Conservation (phyloP, 306 rosid species). For the Begonia fuchsioides region DNA sequence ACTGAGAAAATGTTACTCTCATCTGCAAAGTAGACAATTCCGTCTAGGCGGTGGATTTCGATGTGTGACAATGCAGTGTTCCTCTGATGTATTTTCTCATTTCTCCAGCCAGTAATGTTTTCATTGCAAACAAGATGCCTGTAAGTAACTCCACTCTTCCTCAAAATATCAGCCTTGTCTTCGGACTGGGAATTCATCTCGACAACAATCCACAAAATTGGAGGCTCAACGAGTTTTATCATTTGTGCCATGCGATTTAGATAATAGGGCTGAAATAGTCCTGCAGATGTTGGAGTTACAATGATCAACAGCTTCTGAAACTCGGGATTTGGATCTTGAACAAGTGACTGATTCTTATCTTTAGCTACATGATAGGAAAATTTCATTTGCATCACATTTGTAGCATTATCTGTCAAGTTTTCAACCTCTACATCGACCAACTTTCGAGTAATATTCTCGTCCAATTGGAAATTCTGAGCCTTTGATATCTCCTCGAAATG, state of each 20-base stretch:
- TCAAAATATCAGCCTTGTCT: conserved; percentile 59
- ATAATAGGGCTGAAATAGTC: conserved; percentile 50
- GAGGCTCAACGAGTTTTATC: conserved; percentile 40
- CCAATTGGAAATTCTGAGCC: conserved; percentile 25
- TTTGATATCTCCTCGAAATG: conserved; percentile 40
- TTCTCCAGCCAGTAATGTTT: conserved; percentile 38
- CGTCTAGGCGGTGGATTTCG: conserved; percentile 78
- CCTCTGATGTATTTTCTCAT: conserved; percentile 46
- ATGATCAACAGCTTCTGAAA: conserved; percentile 60
- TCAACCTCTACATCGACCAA: conserved; percentile 8
- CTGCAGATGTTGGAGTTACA: conserved; percentile 52
- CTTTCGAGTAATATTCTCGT: conserved; percentile 21
- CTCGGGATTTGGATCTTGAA: conserved; percentile 25
- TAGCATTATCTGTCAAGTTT: conserved; percentile 19
- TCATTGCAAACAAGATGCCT: conserved; percentile 63
- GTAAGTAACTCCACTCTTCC: conserved; percentile 62
- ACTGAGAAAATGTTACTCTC: conserved; percentile 41
- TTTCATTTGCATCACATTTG: conserved; percentile 13
- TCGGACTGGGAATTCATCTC: conserved; percentile 73
- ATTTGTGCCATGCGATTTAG: conserved; percentile 60
- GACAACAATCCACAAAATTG: conserved; percentile 80
- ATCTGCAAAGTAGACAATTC: conserved; percentile 79
- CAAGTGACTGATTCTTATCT: conserved; percentile 7
- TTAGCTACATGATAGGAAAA: conserved; percentile 15
- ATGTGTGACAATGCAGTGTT: conserved; percentile 65